These are phyloP conservation scores for Pyrenophora graminea DNA, from an alignment of 2,329 filamentous ascomycete species.

Conservation along the genomic window DNA sequence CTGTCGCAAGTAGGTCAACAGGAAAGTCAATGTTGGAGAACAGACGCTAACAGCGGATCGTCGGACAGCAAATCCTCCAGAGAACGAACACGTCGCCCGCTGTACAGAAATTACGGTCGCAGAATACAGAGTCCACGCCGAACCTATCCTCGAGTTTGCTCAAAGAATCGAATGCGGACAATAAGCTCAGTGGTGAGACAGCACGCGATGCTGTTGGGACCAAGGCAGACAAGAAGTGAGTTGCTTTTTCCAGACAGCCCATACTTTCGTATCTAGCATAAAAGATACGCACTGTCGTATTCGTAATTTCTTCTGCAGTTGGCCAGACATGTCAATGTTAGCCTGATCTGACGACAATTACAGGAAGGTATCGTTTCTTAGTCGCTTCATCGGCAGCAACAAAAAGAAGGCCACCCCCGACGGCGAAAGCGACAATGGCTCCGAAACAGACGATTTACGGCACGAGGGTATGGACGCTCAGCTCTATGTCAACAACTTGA, in stretches of 20 bases:
- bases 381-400: conserved; percentile 74
- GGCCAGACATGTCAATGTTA: conserved; percentile 34
- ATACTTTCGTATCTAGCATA: neutral
- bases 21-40: conserved; percentile 1
- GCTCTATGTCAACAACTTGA: conserved; percentile 72
- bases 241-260: conserved; percentile 10
- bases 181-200: conserved; percentile 35
- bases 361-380: conserved; percentile 90
- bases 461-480: conserved; percentile 81
- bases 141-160: conserved; percentile 37
- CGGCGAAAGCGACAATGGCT: conserved; percentile 64
- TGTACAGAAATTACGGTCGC: conserved; percentile 60
- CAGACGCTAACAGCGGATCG: conserved; percentile 16
- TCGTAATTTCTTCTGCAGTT: too few relatives aligned
- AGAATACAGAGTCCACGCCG: conserved; percentile 45
- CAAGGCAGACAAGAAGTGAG: conserved; percentile 47
- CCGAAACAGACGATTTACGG: conserved; percentile 69
- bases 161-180: conserved; percentile 57
- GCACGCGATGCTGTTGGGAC: conserved; percentile 26
- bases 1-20: conserved; percentile 64
- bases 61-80: conserved; percentile 60
- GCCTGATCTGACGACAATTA: conserved; percentile 19
- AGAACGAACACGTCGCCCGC: conserved; percentile 68
- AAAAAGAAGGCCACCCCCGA: conserved; percentile 70
- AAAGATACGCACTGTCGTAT: too few relatives aligned